These are phyloP conservation scores for Boletus insuetus DNA, from an alignment of 768 basidiomycete genomes.

Conservation along the genomic window DNA sequence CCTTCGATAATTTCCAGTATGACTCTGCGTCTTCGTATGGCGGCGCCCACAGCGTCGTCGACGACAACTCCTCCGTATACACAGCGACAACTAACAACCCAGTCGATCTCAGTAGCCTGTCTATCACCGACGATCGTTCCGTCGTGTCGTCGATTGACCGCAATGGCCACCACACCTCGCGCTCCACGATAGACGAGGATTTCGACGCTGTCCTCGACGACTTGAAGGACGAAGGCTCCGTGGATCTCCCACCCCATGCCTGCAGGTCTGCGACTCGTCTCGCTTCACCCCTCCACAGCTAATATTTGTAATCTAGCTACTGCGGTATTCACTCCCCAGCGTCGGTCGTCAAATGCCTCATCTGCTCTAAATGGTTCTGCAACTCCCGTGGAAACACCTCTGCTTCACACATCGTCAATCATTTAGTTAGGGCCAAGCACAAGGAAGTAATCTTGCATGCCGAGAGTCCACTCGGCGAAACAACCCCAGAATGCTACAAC, in stretches of 20 bases:
- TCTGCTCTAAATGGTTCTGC: slow-evolving; percentile 97
- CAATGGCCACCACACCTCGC: slow-evolving; percentile 35
- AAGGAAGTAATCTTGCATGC: slow-evolving; percentile 97
- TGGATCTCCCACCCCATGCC: slow-evolving; percentile 88
- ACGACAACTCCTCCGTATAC: slow-evolving; percentile 80
- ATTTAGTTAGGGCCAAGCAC: slow-evolving; percentile 98
- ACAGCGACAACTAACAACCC: slow-evolving; percentile 62
- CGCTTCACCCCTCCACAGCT: slow-evolving; percentile 2
- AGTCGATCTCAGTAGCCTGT: slow-evolving; percentile 66
- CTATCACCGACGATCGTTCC: slow-evolving; percentile 63
- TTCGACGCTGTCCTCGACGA: slow-evolving; percentile 90
- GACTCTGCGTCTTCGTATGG: slow-evolving; percentile 83
- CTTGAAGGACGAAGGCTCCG: slow-evolving; percentile 72
- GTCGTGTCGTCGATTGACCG: slow-evolving; percentile 40
- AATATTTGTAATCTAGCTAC: slow-evolving; percentile 55
- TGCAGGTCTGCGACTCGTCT: slow-evolving; percentile 68
- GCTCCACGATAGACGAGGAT: slow-evolving; percentile 65
- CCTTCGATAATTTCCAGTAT: slow-evolving; percentile 84
- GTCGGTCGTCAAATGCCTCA: slow-evolving; percentile 91
- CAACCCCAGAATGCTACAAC: slow-evolving; percentile 98
- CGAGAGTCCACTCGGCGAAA: slow-evolving; percentile 94
- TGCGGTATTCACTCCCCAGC: slow-evolving; percentile 98
- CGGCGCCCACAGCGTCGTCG: slow-evolving; percentile 60
- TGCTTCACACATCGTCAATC: slow-evolving; percentile 98
- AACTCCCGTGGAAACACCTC: slow-evolving; percentile 98